Evolutionary conservation across 768 basidiomycete genomes (phyloP), one percentile per base, ranked within the genome.

Genomic region (Auricularia auricula-judae): DNA sequence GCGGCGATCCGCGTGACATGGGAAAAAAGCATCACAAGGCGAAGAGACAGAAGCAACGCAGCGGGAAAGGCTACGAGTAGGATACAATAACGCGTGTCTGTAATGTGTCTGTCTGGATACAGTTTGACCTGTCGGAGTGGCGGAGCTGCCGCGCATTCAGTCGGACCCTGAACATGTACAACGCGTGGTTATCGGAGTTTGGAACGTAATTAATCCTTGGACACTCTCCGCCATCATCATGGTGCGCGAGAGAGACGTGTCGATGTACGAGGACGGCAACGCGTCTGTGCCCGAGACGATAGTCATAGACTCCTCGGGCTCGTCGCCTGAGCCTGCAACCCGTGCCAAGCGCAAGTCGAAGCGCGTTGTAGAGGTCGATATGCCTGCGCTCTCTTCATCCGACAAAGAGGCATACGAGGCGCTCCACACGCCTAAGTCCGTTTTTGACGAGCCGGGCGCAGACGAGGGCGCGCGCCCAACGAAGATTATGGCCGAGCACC

Each of bases 31-130:
- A 42, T 14, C 39, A 42, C 39, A 42, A 42, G 39, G 39, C 8
- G 39, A 89, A 78, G 71, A 77, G 86, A 60, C 83, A 83, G 60
- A 98, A 98, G 77, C 89, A 95, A 75, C 80, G 96, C 67, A 93
- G 92, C 71, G 96, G 96, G 14, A 88, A 84, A 71, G 96, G 96
- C 29, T 98, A 98, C 70, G 96, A 97, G 73, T 83, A 68, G 43
- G 43, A 44, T 23, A 61, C 23, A 61, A 21, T 51, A 51, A 51
- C 29, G 29, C 29, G 29, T 29, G 29, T 29, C 29, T 29, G 29
- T 29, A 29, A 29, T 29, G 29, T 29, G 29, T 29, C 29, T 29
- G 29, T 29, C 29, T 29, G 29, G 29, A 29, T 29, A 29, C 29
- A 29, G 29, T 29, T 29, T 29, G 29, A 29, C 29, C 29, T 29